Evolutionary conservation across 2,329 filamentous ascomycete species (phyloP).

Genomic region (Chaetomiaceae sp.): DNA sequence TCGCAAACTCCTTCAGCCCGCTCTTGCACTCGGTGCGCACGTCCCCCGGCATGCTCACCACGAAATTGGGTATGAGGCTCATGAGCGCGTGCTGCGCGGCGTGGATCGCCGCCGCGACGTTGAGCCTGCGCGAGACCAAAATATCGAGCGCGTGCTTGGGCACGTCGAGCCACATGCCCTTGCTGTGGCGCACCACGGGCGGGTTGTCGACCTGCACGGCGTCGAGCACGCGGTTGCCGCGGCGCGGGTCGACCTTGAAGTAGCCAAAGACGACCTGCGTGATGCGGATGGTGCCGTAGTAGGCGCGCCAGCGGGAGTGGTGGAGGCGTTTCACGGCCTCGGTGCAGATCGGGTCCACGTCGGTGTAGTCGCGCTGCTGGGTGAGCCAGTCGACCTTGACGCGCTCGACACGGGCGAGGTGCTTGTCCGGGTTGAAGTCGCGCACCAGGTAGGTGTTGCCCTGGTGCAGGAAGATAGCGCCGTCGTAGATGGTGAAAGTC

Average conservation of each 20-base stretch:
- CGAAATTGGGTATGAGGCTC: slow-evolving; percentile 82
- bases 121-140: slow-evolving; percentile 65
- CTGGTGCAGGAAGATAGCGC: slow-evolving; percentile 94
- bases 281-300: slow-evolving; percentile 82
- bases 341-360: slow-evolving; percentile 89
- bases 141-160: slow-evolving; percentile 76
- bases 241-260: slow-evolving; percentile 87
- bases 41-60: slow-evolving; percentile 84
- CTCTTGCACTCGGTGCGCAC: slow-evolving; percentile 94
- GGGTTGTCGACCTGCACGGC: slow-evolving; percentile 92
- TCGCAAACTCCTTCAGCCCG: slow-evolving; percentile 79
- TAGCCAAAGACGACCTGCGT: slow-evolving; percentile 89
- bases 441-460: slow-evolving; percentile 89
- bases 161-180: slow-evolving; percentile 95
- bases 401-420: slow-evolving; percentile 80
- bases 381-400: slow-evolving; percentile 96
- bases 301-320: slow-evolving; percentile 63
- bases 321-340: slow-evolving; percentile 74
- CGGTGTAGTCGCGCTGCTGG: slow-evolving; percentile 85
- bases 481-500: slow-evolving; percentile 93
- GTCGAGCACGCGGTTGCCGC: slow-evolving; percentile 70
- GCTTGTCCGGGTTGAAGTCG: slow-evolving; percentile 75
- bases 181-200: slow-evolving; percentile 76
- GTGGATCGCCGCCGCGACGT: slow-evolving; percentile 86
- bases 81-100: slow-evolving; percentile 91